Evolutionary conservation across 2,329 filamentous ascomycete species (phyloP), one percentile per base, ranked within the genome.

Genomic region (Pestalotiopsis sp.): DNA sequence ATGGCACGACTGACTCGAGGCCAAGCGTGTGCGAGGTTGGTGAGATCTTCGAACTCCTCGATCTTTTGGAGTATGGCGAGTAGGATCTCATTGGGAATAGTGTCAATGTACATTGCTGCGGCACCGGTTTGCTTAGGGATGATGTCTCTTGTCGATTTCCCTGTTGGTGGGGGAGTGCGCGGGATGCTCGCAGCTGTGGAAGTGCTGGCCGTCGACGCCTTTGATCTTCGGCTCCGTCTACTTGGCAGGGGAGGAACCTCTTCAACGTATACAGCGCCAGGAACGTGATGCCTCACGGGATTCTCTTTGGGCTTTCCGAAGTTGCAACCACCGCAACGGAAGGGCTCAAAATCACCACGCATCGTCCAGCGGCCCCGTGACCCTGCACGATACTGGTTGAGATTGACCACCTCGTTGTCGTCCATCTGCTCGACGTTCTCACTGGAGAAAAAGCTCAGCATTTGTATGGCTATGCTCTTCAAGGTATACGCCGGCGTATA

Each of bases 391-490:
- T 77, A 82, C 0, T 17, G 6, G 0, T 65, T 66, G 4, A 84
- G 74, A 13, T 78, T 59, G 13, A 77, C 59, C 4, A 31, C 39
- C 2, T 45, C 14, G 3, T 60, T 66, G 7, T 75, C 76, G 59
- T 79, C 31, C 0, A 72, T 70, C 67, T 86, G 84, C 68, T 86
- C 83, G 3, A 87, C 65, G 2, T 68, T 77, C 1, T 84, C 81
- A 70, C 84, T 86, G 31, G 78, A 77, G 72, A 87, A 87, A 75
- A 87, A 86, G 71, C 84, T 86, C 2, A 87, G 75, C n/a, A 86
- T 70, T 74, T 86, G 84, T 27, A 87, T 86, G 17, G 83, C 80
- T 25, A 87, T 81, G 3, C 78, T 80, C 67, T 85, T 85, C 27
- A 87, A 76, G 0, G 84, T 86, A 68, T 87, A 86, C 0, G 84